Base-by-base conservation (phyloP, 140 eudicot species). In the Ambrosia hybrid region DNA sequence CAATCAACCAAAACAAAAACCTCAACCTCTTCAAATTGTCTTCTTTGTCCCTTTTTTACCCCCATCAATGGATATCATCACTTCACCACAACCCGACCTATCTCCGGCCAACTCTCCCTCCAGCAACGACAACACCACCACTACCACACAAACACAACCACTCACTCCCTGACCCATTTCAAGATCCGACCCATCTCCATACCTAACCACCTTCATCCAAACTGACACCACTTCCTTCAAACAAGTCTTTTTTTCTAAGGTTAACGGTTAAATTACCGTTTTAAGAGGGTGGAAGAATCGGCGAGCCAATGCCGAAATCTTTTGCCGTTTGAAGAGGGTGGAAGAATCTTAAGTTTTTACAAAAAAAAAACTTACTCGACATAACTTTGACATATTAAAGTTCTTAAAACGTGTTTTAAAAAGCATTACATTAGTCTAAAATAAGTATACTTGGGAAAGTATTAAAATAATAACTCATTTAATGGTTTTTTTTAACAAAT, bases 161-260 rank as follows among this genome's bases (percentile, higher is more conserved):
- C 21, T 76, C 21, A 82, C 86, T 34, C 86, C 86, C 48, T 14
- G 69, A 69, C 84, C 95, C 66, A 63, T 78, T 17, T 33, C 84
- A 61, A 87, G 95, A 89, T 86, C 98, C 81, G 94, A 88, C n/a
- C 83, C 80, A 49, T 85, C 84, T 59, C 90, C 98, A 3, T 85
- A 86, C 73, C 98, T 96, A 0, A 92, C 98, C 6, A 92, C 96
- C n/a, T 92, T 92, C 65, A 91, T 92, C 41, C 96, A 91, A 70
- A 96, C 98, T 4, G 91, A 89, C 77, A 80, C 96, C 26, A 57
- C 85, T 33, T 77, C 88, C 60, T 92, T 92, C 82, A 92, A 92
- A 67, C 92, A 92, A 78, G 98, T 92, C 26, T 21, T 21, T 21
- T 21, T 21, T 21, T 21, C 26, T 21, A 21, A 21, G 26, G 26